Conservation (phyloP, 345 rosid genomes). For the Eucalyptus viminalis region DNA sequence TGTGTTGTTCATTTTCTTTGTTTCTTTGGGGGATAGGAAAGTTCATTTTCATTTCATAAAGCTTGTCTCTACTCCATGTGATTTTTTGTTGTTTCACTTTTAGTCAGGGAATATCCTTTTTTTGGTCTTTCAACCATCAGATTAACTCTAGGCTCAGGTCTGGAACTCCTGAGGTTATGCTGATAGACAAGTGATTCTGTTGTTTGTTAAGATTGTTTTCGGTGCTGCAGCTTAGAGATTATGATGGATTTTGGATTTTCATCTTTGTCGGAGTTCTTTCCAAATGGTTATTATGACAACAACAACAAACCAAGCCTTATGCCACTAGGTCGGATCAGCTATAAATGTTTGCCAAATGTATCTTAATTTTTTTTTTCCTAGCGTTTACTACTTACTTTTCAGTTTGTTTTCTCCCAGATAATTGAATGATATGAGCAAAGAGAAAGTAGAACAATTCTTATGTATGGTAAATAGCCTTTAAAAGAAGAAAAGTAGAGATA, state of each 20-base stretch:
- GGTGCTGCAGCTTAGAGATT: neutral
- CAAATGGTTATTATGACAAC: no score
- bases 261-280: neutral
- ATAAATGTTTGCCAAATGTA: no score
- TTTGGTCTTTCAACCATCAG: neutral
- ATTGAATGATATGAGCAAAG: no score
- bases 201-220: neutral
- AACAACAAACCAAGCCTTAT: no score
- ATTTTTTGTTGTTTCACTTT: neutral
- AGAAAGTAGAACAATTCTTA: no score
- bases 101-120: neutral
- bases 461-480: no score
- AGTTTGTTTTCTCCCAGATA: no score
- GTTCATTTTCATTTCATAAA: neutral
- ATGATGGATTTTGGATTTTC: rapidly evolving
- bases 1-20: neutral
- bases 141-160: neutral
- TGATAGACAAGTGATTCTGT: neutral
- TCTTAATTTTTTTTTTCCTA: no score
- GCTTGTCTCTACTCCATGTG: neutral
- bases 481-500: no score
- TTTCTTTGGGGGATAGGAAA: neutral
- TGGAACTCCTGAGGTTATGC: neutral
- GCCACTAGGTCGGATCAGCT: no score
- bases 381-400: rapidly evolving